Evolutionary conservation across 2,329 filamentous ascomycete species (phyloP).

Genomic region (Aureobasidium namibiae): DNA sequence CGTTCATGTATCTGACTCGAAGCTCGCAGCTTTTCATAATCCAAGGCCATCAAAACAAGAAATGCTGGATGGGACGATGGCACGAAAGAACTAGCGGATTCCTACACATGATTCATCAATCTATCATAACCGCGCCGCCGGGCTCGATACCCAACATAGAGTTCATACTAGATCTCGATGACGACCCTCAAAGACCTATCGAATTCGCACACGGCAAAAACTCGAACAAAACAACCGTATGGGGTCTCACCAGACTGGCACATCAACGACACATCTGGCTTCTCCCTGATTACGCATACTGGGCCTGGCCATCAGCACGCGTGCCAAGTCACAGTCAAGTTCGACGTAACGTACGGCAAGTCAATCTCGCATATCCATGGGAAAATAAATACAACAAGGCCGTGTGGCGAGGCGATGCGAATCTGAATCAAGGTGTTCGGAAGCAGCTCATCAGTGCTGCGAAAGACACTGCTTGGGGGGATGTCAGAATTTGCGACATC

Average conservation of each 20-base stretch:
- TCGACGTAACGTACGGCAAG: neutral
- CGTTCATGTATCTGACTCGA: neutral
- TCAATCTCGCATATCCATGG: neutral
- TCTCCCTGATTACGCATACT: conserved; percentile 48
- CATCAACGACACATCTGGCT: conserved; percentile 31
- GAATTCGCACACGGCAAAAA: neutral
- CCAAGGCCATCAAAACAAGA: neutral
- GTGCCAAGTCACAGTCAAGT: neutral
- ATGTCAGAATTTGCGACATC: conserved; percentile 21
- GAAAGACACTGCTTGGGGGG: conserved; percentile 27
- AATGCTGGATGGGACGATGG: conserved; percentile 6
- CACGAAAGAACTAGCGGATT: conserved; percentile 6
- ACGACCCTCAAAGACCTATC: neutral
- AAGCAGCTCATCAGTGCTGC: conserved; percentile 24
- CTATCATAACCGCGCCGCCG: conserved; percentile 33
- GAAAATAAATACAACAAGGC: conserved; percentile 16
- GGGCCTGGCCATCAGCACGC: conserved; percentile 36
- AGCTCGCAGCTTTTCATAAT: conserved; percentile 11
- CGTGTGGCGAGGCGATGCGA: conserved; percentile 25
- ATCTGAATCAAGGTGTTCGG: conserved; percentile 22
- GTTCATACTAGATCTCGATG: conserved; percentile 24
- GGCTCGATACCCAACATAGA: conserved; percentile 40
- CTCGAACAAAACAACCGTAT: neutral
- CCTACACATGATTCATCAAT: conserved; percentile 41
- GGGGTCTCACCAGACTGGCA: neutral